phyloP scores from a whole-genome alignment of 2,329 filamentous ascomycete genomes.

The Pseudocercospora musae region DNA sequence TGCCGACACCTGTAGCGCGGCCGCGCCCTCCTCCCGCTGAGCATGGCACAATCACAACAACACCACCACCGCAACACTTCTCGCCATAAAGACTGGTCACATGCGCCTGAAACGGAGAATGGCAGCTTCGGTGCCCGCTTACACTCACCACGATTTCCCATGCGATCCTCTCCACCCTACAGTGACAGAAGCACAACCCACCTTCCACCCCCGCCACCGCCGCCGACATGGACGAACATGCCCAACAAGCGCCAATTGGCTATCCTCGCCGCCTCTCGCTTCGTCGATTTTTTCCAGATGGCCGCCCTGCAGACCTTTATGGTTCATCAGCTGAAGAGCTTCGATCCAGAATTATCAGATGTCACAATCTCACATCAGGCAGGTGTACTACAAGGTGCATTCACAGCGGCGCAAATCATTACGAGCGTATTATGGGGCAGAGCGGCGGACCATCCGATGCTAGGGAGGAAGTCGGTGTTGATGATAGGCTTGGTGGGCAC shows the following conservation, averaged over 20 bases:
- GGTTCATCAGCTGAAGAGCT: conserved; percentile 44
- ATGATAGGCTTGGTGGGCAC: conserved; percentile 41
- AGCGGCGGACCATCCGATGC: conserved; percentile 43
- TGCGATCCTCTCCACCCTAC: conserved; percentile 14
- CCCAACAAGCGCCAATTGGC: conserved; percentile 42
- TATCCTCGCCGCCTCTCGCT: conserved; percentile 40
- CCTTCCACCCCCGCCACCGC: conserved; percentile 27
- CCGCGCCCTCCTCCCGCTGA: no score
- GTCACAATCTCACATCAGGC: conserved; percentile 44
- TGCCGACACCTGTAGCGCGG: no score
- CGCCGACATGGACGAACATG: conserved; percentile 41
- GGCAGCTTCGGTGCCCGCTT: background rate
- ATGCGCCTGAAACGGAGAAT: conserved; percentile 14
- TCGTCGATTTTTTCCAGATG: conserved; percentile 47
- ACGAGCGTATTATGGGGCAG: conserved; percentile 43
- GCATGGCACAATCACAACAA: conserved; percentile 2
- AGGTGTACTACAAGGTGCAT: conserved; percentile 41
- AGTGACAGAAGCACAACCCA: conserved; percentile 9
- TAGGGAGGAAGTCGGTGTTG: conserved; percentile 42
- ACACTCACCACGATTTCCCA: background rate
- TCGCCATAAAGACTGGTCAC: conserved; percentile 12
- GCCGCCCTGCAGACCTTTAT: conserved; percentile 45
- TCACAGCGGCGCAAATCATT: conserved; percentile 43
- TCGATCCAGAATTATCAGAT: conserved; percentile 45
- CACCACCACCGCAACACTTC: conserved; percentile 6